These are phyloP conservation scores for Candida vartiovaarae DNA, from an alignment of 805 yeast species.

Conservation along the genomic window DNA sequence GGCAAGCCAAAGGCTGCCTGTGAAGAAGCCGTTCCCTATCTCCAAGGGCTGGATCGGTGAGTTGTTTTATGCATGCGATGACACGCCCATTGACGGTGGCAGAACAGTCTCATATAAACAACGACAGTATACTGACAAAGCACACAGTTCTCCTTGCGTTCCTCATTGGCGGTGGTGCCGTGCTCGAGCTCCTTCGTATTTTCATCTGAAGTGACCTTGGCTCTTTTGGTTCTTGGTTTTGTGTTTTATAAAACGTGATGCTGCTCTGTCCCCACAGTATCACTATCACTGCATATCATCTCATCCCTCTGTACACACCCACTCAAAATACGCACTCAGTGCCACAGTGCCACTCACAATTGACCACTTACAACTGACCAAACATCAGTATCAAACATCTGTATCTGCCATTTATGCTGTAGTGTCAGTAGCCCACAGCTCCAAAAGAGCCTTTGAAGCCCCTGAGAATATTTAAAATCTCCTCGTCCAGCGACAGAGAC, in stretches of 20 bases:
- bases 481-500: too few species aligned
- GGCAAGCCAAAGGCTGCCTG: constrained; percentile 56
- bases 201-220: constrained; percentile 31
- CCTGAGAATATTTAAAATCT: too few species aligned
- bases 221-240: background rate
- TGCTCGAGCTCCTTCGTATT: constrained; percentile 57
- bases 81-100: too few species aligned
- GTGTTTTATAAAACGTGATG: background rate
- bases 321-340: too few species aligned
- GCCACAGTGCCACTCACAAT: too few species aligned
- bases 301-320: too few species aligned
- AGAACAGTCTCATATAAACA: too few species aligned
- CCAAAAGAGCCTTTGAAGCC: too few species aligned
- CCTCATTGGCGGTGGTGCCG: constrained; percentile 75
- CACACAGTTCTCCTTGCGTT: constrained; percentile 43
- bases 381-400: too few species aligned
- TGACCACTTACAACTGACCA: too few species aligned
- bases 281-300: background rate
- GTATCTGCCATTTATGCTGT: too few species aligned
- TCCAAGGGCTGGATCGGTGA: constrained; percentile 60
- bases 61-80: constrained; percentile 18
- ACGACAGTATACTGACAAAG: constrained; percentile 10
- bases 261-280: background rate
- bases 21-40: constrained; percentile 41
- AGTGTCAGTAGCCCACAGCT: too few species aligned